These are phyloP conservation scores for Porogramme epimiltina DNA, from an alignment of 1,284 basidiomycete species.

Conservation along the genomic window DNA sequence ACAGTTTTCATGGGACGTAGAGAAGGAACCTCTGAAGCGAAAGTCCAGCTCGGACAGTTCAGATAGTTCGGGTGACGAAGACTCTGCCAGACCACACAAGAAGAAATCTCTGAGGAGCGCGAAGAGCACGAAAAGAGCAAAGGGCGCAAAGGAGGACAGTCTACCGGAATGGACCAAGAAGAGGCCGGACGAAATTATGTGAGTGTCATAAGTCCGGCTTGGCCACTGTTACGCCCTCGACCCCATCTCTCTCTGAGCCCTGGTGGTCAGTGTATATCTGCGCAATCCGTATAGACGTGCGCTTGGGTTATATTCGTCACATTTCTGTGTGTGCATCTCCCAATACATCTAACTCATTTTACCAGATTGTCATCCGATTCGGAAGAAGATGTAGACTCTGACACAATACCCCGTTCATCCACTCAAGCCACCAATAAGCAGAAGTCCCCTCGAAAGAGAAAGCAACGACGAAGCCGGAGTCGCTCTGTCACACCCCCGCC, in stretches of 20 bases:
- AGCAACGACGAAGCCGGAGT: slow-evolving; percentile 43
- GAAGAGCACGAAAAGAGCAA: slow-evolving; percentile 31
- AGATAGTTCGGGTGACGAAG: slow-evolving; percentile 25
- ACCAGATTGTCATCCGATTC: slow-evolving; percentile 48
- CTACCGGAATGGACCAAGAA: slow-evolving; percentile 30
- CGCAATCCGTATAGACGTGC: neutral
- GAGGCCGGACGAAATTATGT: slow-evolving; percentile 24
- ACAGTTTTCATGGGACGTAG: slow-evolving; percentile 7
- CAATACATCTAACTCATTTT: neutral
- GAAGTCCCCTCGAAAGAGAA: slow-evolving; percentile 33
- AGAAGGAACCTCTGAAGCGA: slow-evolving; percentile 12
- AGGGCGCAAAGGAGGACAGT: neutral
- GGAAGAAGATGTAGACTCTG: slow-evolving; percentile 38
- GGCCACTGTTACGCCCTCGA: neutral
- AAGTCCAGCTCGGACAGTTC: slow-evolving; percentile 8
- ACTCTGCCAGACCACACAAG: slow-evolving; percentile 38
- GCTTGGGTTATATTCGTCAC: neutral
- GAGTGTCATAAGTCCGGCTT: slow-evolving; percentile 8
- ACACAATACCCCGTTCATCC: slow-evolving; percentile 32
- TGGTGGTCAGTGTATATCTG: too few species aligned
- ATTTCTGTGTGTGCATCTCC: neutral
- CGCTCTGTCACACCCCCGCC: slow-evolving; percentile 78
- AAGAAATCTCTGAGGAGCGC: slow-evolving; percentile 36
- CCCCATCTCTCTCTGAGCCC: too few species aligned
- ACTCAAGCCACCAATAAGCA: slow-evolving; percentile 7